A percentile compares a stretch with the other conserved stretches of the same genome.
Evolutionary conservation across 2,329 filamentous ascomycete species (phyloP).

Genomic region (Pyrenochaeta sp.): DNA sequence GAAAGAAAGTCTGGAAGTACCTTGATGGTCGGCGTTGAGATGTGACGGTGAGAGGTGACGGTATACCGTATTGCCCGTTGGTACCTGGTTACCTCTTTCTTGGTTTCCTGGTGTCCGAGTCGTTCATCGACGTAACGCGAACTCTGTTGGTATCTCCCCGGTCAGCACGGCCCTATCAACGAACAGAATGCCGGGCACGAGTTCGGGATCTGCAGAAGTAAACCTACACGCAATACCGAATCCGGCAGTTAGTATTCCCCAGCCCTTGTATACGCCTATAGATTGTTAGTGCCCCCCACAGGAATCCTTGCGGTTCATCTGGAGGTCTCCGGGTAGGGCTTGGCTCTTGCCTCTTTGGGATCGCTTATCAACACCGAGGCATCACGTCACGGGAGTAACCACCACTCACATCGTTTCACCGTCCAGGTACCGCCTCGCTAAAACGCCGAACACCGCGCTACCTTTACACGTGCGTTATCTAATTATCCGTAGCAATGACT

Average conservation of each 20-base stretch:
- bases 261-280: background rate
- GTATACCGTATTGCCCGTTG: too few relatives aligned
- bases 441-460: background rate
- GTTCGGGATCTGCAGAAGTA: background rate
- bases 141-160: background rate
- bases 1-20: background rate
- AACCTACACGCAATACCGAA: constrained; percentile 1
- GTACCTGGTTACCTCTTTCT: too few relatives aligned
- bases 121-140: background rate
- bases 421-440: background rate
- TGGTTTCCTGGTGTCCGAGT: background rate
- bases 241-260: background rate
- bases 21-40: background rate
- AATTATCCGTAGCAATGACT: background rate
- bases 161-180: background rate
- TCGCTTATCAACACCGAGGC: constrained; percentile 1
- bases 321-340: constrained; percentile 1
- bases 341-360: constrained; percentile 9
- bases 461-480: background rate
- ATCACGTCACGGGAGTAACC: constrained; percentile 2
- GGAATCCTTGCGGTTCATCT: background rate
- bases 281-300: background rate
- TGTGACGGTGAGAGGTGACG: background rate
- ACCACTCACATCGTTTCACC: background rate
- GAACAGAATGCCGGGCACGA: background rate